Base-by-base conservation (phyloP, 192 early-diverging fungal species). In the Geranomyces variabilis region DNA sequence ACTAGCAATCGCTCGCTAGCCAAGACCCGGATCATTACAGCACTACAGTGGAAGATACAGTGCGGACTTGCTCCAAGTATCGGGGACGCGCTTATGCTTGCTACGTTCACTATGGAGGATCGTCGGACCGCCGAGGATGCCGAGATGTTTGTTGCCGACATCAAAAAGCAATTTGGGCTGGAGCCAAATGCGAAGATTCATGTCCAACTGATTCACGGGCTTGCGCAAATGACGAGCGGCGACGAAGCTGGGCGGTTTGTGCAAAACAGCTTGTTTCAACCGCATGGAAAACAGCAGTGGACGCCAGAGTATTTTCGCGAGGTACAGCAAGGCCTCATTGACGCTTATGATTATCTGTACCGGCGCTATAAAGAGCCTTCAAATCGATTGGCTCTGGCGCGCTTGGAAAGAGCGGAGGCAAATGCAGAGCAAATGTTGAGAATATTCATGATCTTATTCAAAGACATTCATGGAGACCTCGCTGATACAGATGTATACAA, bases 161-260 rank as follows among this genome's bases (percentile, higher is more conserved):
- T 53, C 7, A 53, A 53, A 53, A 26, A 53, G 15, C 51, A 53
- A 6, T 26, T 53, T 26, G 15, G 15, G 4, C 19, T 53, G n/a
- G 51, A 53, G 6, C 51, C 19, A 7, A 26, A 4, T 3, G 7
- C 51, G 7, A 26, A n/a, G 7, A 4, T 53, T 15, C 51, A 53
- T 17, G 24, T 53, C 24, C 51, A 53, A 15, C 51, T 53, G n/a
- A 53, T 53, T 53, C 24, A 53, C 24, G 51, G 51, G n/a, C 51
- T 53, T 7, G 51, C 24, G 51, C 19, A 53, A 4, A 53, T 26
- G 24, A 26, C 24, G 51, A 26, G 51, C n/a, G 51, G 51, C 19
- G 51, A 53, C 2, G 51, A 53, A 17, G 51, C 51, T 24, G 51
- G 51, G 51, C 51, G 51, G 3, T 53, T 53, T 26, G 24, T 53